These are phyloP conservation scores for Lasiosphaeria ovina DNA, from an alignment of 495 filamentous ascomycete genomes.

Conservation along the genomic window DNA sequence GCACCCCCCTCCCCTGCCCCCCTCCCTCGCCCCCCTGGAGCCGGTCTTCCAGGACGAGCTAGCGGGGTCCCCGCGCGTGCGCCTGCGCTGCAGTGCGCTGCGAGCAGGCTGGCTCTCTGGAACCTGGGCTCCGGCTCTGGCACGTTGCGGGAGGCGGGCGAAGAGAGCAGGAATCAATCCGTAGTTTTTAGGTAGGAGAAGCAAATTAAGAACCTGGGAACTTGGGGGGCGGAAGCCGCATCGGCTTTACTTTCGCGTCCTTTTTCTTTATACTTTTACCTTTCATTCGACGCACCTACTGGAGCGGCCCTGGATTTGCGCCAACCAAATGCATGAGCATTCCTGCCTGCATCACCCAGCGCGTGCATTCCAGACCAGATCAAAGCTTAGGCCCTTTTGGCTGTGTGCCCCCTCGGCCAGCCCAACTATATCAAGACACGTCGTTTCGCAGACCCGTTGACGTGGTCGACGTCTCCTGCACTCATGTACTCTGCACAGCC, in stretches of 20 bases:
- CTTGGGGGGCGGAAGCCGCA: constrained; percentile 4
- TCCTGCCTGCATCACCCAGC: constrained; percentile 38
- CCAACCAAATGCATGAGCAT: constrained; percentile 39
- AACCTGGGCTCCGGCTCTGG: constrained; percentile 1
- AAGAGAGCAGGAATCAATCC: too few relatives aligned
- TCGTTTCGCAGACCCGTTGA: constrained; percentile 50
- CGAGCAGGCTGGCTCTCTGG: not conserved
- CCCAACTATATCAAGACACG: constrained; percentile 59
- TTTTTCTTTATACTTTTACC: constrained; percentile 17
- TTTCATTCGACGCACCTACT: constrained; percentile 27
- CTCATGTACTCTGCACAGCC: constrained; percentile 57
- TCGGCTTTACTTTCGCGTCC: constrained; percentile 16
- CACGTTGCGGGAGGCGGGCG: not conserved
- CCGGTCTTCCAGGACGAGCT: constrained; percentile 1
- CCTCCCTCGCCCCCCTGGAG: not conserved
- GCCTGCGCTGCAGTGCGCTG: constrained; percentile 3
- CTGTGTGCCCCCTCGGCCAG: constrained; percentile 37
- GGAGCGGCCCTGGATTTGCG: constrained; percentile 29
- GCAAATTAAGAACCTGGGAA: not conserved
- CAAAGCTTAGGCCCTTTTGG: constrained; percentile 28
- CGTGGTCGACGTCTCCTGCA: constrained; percentile 40
- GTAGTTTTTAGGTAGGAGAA: not conserved
- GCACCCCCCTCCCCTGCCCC: not conserved
- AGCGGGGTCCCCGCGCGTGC: constrained; percentile 6
- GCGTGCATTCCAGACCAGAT: constrained; percentile 42